Base-by-base conservation (phyloP, 202 grass and related monocot genomes). In the Musa balbisiana region DNA sequence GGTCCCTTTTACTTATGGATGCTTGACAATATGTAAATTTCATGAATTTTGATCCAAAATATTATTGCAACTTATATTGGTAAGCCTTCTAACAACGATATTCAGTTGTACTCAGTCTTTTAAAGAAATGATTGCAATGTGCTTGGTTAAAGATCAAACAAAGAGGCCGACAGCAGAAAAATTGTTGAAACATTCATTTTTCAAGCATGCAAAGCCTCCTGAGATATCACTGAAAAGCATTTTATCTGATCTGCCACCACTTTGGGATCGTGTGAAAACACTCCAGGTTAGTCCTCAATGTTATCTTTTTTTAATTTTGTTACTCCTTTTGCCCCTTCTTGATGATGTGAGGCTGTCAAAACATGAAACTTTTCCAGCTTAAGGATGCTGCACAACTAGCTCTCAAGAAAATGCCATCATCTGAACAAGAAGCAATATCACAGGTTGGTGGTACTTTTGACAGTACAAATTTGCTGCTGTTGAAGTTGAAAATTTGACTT, bases 61-160 rank as follows among this genome's bases (percentile, higher is more conserved):
- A 2, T 13, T 12, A 67, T 67, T 73, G 25, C 33, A 64, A 26
- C 16, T 2, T 52, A 51, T 25, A 22, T 77, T 75, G 29, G 78
- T 71, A 82, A 80, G 62, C 78, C 72, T 81, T 84, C 84, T 92
- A 80, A 92, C 76, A 79, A 74, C 33, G 73, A 87, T 88, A 87
- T 90, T 92, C 80, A 85, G 82, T 83, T 90, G 82, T 88, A 81
- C 67, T 63, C 95, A 99, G 95, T 91, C 91, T 81, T 99, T 99
- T 95, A 99, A 99, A 80, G 95, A 99, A 85, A 99, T 99, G 95
- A 89, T 99, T 74, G 95, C 95, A 50, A 99, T 99, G 95, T 99
- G 91, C 80, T 82, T 99, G 82, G 91, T 94, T 33, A 99, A 99
- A 94, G 95, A 99, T 83, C 95, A 91, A 93, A 85, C 91, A 83